These are phyloP conservation scores for Coemansia sp. DNA, from an alignment of 192 early-diverging fungal genomes.

Conservation along the genomic window DNA sequence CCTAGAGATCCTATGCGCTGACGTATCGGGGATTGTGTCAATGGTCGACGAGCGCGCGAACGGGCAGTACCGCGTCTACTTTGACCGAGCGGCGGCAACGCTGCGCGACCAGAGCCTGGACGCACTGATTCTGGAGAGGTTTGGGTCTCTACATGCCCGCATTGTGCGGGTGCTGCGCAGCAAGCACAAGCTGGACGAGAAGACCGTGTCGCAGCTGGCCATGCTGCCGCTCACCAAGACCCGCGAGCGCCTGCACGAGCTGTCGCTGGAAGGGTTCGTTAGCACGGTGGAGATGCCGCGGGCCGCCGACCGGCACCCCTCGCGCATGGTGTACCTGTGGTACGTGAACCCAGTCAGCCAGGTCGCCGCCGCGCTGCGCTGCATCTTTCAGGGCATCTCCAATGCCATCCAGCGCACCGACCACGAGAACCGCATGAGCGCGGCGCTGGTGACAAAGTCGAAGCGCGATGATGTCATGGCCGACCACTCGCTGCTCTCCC, in stretches of 20 bases:
- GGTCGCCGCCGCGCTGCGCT: constrained; percentile 46
- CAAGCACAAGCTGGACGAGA: constrained; percentile 73
- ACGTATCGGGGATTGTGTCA: constrained; percentile 51
- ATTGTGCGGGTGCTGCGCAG: constrained; percentile 62
- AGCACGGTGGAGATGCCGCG: constrained; percentile 64
- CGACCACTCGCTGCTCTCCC: constrained; percentile 50
- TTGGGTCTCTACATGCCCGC: constrained; percentile 55
- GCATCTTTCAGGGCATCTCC: constrained; percentile 52
- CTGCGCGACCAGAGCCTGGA: constrained; percentile 56
- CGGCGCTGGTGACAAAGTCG: constrained; percentile 55
- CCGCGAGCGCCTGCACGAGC: constrained; percentile 57
- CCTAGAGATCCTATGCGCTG: constrained; percentile 54
- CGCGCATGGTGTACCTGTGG: constrained; percentile 69
- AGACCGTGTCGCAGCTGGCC: constrained; percentile 55
- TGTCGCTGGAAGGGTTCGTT: constrained; percentile 46
- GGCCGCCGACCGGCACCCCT: constrained; percentile 65
- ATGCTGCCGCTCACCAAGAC: constrained; percentile 62
- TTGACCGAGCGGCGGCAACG: constrained; percentile 49
- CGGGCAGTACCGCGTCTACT: constrained; percentile 57
- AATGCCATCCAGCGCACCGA: constrained; percentile 53
- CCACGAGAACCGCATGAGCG: constrained; percentile 47
- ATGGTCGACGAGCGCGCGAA: constrained; percentile 54
- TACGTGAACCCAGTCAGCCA: constrained; percentile 53
- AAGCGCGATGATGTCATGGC: constrained; percentile 59
- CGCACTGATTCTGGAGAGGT: constrained; percentile 53